phyloP scores from a whole-genome alignment of 2,329 filamentous ascomycete species.

The Beauveria brongniartii region DNA sequence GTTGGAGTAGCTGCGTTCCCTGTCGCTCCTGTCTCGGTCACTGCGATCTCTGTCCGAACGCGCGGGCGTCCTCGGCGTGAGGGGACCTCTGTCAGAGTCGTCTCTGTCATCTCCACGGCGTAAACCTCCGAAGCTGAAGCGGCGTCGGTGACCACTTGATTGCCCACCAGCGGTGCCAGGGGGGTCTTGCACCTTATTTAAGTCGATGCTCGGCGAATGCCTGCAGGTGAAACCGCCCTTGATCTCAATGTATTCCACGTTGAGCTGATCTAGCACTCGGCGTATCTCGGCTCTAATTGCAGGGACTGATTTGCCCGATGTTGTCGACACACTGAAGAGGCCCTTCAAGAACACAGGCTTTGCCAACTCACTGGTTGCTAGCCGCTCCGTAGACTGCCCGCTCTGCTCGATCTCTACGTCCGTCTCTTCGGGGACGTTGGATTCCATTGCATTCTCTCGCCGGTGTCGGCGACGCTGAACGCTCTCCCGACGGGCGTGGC shows the following conservation, averaged over 20 bases:
- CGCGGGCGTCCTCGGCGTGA: conserved; percentile 36
- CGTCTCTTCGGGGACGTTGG: conserved; percentile 84
- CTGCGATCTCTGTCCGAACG: conserved; percentile 31
- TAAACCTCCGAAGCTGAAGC: conserved; percentile 75
- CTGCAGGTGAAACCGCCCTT: conserved; percentile 87
- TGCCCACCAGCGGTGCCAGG: conserved; percentile 50
- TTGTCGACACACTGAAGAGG: conserved; percentile 93
- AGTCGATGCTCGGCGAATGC: conserved; percentile 81
- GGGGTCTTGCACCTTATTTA: conserved; percentile 62
- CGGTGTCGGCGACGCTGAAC: conserved; percentile 77
- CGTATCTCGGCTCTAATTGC: conserved; percentile 87
- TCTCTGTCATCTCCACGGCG: conserved; percentile 52
- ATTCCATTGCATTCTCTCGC: conserved; percentile 63
- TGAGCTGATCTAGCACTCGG: conserved; percentile 76
- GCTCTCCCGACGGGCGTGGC: conserved; percentile 82
- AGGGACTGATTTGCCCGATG: conserved; percentile 79
- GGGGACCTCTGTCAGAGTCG: conserved; percentile 41
- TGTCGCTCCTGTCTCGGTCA: conserved; percentile 14
- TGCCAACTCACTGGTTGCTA: conserved; percentile 66
- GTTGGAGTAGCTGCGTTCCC: conserved; percentile 70
- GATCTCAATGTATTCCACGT: conserved; percentile 88
- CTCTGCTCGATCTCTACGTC: conserved; percentile 66
- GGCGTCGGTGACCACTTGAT: conserved; percentile 56
- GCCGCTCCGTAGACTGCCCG: conserved; percentile 50
- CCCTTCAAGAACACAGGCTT: conserved; percentile 96